Percentiles rank a stretch among this genome's conserved stretches.
These are phyloP conservation scores for Exophiala sp. DNA, from an alignment of 2,329 filamentous ascomycete species.

Conservation along the genomic window DNA sequence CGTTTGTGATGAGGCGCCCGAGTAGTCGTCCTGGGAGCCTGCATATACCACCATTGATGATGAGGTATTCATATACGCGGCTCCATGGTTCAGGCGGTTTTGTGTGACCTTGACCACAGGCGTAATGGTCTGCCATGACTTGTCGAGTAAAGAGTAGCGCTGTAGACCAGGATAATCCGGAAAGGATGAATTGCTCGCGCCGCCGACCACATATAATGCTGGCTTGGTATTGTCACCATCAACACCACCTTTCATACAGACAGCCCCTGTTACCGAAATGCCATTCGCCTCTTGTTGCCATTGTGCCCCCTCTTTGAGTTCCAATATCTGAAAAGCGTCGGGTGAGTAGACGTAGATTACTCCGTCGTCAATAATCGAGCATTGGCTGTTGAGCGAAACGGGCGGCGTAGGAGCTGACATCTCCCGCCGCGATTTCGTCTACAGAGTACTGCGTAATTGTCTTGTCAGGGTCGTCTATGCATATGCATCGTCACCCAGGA, in stretches of 20 bases:
- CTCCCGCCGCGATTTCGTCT: constrained; percentile 20
- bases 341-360: constrained; percentile 80
- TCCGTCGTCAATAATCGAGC: constrained; percentile 75
- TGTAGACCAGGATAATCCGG: constrained; percentile 71
- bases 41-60: constrained; percentile 77
- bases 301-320: constrained; percentile 63
- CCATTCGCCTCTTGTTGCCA: constrained; percentile 68
- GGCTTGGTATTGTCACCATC: constrained; percentile 55
- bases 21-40: constrained; percentile 62
- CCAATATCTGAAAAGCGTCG: constrained; percentile 70
- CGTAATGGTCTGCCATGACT: constrained; percentile 57
- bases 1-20: constrained; percentile 64
- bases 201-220: constrained; percentile 78
- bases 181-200: constrained; percentile 52
- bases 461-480: constrained; percentile 13
- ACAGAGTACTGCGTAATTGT: background rate
- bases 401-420: constrained; percentile 73
- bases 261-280: constrained; percentile 67
- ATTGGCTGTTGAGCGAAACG: constrained; percentile 69
- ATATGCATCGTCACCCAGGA: constrained; percentile 9
- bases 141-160: constrained; percentile 56
- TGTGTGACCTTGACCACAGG: constrained; percentile 55
- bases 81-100: constrained; percentile 68
- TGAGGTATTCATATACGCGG: constrained; percentile 67
- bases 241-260: constrained; percentile 69